These are phyloP conservation scores for Cladosporium sp. DNA, from an alignment of 2,329 filamentous ascomycete genomes.

Conservation along the genomic window DNA sequence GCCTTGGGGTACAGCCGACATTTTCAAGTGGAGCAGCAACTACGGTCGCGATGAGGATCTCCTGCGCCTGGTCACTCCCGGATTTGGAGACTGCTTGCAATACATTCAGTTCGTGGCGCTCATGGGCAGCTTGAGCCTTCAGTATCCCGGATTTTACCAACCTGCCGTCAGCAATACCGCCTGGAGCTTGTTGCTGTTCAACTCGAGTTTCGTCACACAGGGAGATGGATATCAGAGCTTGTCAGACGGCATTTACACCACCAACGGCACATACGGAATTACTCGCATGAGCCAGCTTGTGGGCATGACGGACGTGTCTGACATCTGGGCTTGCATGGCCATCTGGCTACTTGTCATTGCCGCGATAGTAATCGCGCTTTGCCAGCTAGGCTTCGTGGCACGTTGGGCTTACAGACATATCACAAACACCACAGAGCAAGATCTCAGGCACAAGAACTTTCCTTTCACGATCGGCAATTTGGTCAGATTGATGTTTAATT, in stretches of 20 bases:
- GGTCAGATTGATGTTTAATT: constrained; percentile 85
- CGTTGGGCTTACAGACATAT: constrained; percentile 74
- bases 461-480: constrained; percentile 63
- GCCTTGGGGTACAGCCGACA: constrained; percentile 86
- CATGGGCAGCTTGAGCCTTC: constrained; percentile 79
- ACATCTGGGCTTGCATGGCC: constrained; percentile 93
- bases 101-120: constrained; percentile 92
- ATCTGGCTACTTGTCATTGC: constrained; percentile 82
- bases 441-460: constrained; percentile 84
- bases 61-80: constrained; percentile 85
- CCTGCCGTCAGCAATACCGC: constrained; percentile 81
- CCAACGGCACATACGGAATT: constrained; percentile 73
- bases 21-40: constrained; percentile 97
- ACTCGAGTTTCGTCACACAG: constrained; percentile 76
- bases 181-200: constrained; percentile 92
- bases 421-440: constrained; percentile 72
- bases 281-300: constrained; percentile 75
- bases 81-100: constrained; percentile 93
- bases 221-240: constrained; percentile 63
- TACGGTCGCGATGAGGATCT: constrained; percentile 92
- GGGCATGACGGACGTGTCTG: constrained; percentile 69
- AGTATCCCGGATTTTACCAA: constrained; percentile 92
- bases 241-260: constrained; percentile 80
- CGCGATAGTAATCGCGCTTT: constrained; percentile 60
- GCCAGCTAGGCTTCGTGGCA: constrained; percentile 70